phyloP scores from a whole-genome alignment of 352 stramenopile genomes.

The Globisporangium iwayamae region DNA sequence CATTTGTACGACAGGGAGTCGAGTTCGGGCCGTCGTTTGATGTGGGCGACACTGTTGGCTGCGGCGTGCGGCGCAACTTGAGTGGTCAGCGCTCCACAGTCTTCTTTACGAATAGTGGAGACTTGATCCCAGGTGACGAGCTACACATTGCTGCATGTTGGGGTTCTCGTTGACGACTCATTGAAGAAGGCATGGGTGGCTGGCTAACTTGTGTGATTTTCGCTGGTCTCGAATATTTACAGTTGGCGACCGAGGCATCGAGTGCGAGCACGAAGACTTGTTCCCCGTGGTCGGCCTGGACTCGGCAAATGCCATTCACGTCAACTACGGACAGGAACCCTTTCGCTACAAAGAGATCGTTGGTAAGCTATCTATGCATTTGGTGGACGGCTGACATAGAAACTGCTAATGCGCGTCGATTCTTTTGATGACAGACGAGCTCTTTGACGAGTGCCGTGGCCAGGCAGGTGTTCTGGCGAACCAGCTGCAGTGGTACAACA shows the following conservation, averaged over 20 bases:
- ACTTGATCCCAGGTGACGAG: slow-evolving; percentile 39
- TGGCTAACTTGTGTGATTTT: neutral
- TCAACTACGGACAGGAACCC: slow-evolving; percentile 82
- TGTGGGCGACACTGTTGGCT: slow-evolving; percentile 64
- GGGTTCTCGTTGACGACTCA: neutral
- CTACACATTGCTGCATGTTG: neutral
- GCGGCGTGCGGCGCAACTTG: slow-evolving; percentile 53
- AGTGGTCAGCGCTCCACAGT: slow-evolving; percentile 34
- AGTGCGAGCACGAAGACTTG: slow-evolving; percentile 42
- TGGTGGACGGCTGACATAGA: neutral
- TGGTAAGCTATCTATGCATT: slow-evolving; percentile 23
- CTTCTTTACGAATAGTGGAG: slow-evolving; percentile 74
- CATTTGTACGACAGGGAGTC: slow-evolving; percentile 30
- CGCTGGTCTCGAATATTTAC: neutral
- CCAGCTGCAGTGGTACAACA: slow-evolving; percentile 52
- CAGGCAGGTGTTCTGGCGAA: slow-evolving; percentile 20
- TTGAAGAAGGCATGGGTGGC: no score
- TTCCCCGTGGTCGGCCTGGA: slow-evolving; percentile 85
- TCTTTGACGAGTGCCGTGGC: slow-evolving; percentile 44
- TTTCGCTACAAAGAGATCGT: slow-evolving; percentile 51
- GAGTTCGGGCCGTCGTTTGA: slow-evolving; percentile 63
- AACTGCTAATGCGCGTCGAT: neutral
- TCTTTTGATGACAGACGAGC: slow-evolving; percentile 30
- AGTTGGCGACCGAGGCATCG: slow-evolving; percentile 32
- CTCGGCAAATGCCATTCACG: slow-evolving; percentile 62